Conservation (phyloP, 169 alveolate genomes). For the Eimeria necatrix region DNA sequence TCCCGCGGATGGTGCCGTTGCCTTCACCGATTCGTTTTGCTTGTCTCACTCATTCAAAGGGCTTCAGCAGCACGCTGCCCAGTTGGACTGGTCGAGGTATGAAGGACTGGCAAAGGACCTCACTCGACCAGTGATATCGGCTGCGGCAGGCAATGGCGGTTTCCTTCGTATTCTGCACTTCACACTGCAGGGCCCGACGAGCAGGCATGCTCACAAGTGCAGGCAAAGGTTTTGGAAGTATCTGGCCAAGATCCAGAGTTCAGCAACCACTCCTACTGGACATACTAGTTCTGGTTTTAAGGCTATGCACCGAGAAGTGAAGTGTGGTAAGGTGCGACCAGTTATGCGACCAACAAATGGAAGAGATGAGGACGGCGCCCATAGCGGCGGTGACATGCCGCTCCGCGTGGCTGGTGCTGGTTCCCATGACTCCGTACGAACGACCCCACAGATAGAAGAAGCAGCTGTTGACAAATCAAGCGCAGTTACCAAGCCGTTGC, state of each 20-base stretch:
- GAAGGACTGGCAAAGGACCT: neutral
- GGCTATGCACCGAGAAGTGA: neutral
- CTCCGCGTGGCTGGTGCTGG: neutral
- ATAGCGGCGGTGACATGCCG: neutral
- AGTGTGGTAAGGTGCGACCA: neutral
- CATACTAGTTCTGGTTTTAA: neutral
- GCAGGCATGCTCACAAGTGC: conserved; percentile 27
- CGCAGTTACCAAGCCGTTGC: conserved; percentile 5
- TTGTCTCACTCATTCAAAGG: neutral
- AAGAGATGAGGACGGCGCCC: neutral
- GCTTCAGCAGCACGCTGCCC: neutral
- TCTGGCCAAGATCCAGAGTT: conserved; percentile 7
- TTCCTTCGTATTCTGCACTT: neutral
- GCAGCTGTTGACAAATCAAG: neutral
- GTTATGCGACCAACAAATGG: too few species aligned
- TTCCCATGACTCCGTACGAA: neutral
- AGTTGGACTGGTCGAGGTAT: neutral
- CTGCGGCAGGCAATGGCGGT: neutral
- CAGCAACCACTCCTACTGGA: neutral
- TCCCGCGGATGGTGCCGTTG: conserved; percentile 78
- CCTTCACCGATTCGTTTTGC: conserved; percentile 71
- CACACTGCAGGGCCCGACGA: conserved; percentile 51
- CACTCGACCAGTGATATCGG: neutral
- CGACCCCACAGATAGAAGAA: neutral
- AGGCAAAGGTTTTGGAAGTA: conserved; percentile 48